Evolutionary conservation across 2,329 filamentous ascomycete species (phyloP).

Genomic region (Hymenoscyphus albidus): DNA sequence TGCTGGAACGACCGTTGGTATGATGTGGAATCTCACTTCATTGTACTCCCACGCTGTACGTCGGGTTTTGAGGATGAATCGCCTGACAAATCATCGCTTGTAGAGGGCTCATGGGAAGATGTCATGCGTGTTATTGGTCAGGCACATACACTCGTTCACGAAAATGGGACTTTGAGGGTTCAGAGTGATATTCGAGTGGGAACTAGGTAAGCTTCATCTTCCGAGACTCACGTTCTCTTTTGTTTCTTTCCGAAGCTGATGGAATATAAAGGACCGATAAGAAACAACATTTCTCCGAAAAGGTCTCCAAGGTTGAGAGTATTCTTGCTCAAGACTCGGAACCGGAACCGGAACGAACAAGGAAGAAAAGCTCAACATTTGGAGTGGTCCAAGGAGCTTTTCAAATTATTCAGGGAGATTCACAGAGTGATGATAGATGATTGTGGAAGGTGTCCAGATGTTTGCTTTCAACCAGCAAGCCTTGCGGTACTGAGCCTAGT

Average conservation of each 20-base stretch:
- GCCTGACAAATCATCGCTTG: too few relatives aligned
- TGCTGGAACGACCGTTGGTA: slow-evolving; percentile 47
- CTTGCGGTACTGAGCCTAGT: too few relatives aligned
- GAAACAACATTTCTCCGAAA: slow-evolving; percentile 12
- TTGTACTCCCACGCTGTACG: background rate
- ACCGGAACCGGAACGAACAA: background rate
- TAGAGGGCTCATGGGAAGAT: slow-evolving; percentile 87
- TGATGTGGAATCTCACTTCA: background rate
- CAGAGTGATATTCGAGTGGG: slow-evolving; percentile 88
- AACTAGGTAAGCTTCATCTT: slow-evolving; percentile 48
- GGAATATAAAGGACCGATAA: slow-evolving; percentile 8
- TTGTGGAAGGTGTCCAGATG: background rate
- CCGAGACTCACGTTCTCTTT: background rate
- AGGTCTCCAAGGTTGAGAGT: slow-evolving; percentile 11
- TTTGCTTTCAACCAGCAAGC: too few relatives aligned
- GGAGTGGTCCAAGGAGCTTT: background rate
- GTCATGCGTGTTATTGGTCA: slow-evolving; percentile 85
- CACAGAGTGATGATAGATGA: slow-evolving; percentile 6
- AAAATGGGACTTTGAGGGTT: slow-evolving; percentile 72
- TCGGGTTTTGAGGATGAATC: too few relatives aligned
- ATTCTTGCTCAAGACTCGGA: slow-evolving; percentile 7
- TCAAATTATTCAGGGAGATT: background rate
- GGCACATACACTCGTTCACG: slow-evolving; percentile 73
- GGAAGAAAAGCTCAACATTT: slow-evolving; percentile 7
- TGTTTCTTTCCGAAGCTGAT: background rate